These are phyloP conservation scores for Neonectria faginata DNA, from an alignment of 2,329 filamentous ascomycete species.

Conservation along the genomic window DNA sequence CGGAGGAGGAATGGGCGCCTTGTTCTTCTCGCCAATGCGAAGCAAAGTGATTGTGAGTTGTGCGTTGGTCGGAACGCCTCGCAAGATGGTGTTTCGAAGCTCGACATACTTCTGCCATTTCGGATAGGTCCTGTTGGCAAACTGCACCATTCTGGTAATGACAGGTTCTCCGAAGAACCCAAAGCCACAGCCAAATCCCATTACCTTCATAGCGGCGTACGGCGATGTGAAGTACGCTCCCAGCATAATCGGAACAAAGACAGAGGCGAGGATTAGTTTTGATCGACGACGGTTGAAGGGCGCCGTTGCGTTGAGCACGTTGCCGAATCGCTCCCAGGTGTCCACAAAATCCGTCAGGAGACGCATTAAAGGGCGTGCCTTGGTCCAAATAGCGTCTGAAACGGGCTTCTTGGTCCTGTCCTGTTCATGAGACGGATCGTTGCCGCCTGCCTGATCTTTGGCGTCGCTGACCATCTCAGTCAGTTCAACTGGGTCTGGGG, in stretches of 20 bases:
- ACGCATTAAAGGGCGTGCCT: slow-evolving; percentile 79
- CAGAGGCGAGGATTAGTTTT: slow-evolving; percentile 64
- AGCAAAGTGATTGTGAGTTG: slow-evolving; percentile 85
- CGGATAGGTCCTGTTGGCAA: slow-evolving; percentile 72
- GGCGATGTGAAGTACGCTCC: slow-evolving; percentile 65
- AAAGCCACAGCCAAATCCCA: slow-evolving; percentile 76
- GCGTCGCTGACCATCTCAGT: slow-evolving; percentile 55
- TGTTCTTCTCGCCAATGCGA: slow-evolving; percentile 84
- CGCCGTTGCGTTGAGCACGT: slow-evolving; percentile 71
- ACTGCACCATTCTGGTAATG: slow-evolving; percentile 68
- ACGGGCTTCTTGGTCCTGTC: slow-evolving; percentile 86
- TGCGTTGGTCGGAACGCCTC: slow-evolving; percentile 86
- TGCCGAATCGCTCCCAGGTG: slow-evolving; percentile 64
- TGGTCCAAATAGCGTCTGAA: slow-evolving; percentile 80
- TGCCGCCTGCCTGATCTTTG: slow-evolving; percentile 59
- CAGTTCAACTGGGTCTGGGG: slow-evolving; percentile 63
- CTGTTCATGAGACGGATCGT: slow-evolving; percentile 56
- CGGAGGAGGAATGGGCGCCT: slow-evolving; percentile 77
- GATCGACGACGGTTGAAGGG: slow-evolving; percentile 69
- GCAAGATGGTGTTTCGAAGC: slow-evolving; percentile 69
- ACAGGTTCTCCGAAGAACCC: slow-evolving; percentile 84
- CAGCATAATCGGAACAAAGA: slow-evolving; percentile 65
- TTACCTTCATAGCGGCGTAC: slow-evolving; percentile 72
- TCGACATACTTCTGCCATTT: slow-evolving; percentile 82
- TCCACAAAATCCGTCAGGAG: slow-evolving; percentile 60